Evolutionary conservation across 257 asterid species (phyloP).

Genomic region (Gentiana macrophylla): DNA sequence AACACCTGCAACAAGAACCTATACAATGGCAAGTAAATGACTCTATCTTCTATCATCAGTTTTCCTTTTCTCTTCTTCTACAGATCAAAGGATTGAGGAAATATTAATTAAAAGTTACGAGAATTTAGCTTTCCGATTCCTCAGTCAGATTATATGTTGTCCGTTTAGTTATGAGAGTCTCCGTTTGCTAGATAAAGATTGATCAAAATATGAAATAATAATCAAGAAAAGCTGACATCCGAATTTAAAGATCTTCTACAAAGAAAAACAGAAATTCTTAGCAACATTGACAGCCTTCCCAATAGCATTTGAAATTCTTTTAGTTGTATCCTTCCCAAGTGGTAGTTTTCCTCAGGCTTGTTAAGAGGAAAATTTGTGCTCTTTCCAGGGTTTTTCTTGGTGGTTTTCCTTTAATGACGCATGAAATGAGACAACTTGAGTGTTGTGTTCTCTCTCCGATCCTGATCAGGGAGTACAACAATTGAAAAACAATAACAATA

Average conservation of each 20-base stretch:
- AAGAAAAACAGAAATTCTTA: slow-evolving; percentile 16
- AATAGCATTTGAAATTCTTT: slow-evolving; percentile 74
- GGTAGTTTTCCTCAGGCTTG: slow-evolving; percentile 85
- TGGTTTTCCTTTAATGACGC: slow-evolving; percentile 82
- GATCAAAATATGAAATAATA: too few species aligned
- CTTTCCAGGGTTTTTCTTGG: slow-evolving; percentile 77
- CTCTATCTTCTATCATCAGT: too few species aligned
- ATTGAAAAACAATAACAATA: neutral
- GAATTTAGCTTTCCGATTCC: too few species aligned
- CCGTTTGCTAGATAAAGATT: too few species aligned
- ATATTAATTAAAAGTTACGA: too few species aligned
- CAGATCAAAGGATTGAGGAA: too few species aligned
- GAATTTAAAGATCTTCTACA: neutral
- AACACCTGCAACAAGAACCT: too few species aligned
- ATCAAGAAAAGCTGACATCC: too few species aligned
- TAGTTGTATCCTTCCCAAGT: slow-evolving; percentile 84
- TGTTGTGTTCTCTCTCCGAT: slow-evolving; percentile 82
- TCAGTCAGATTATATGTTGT: too few species aligned
- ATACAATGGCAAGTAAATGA: too few species aligned
- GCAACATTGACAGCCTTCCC: slow-evolving; percentile 88
- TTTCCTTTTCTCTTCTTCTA: too few species aligned
- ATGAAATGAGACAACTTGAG: slow-evolving; percentile 78
- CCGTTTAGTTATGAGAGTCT: too few species aligned
- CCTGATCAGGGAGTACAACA: slow-evolving; percentile 38
- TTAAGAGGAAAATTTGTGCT: slow-evolving; percentile 47